A percentile compares a stretch with the other conserved stretches of the same genome.
phyloP scores from a whole-genome alignment of 495 filamentous ascomycete species.

The Penicillium crystallinum region DNA sequence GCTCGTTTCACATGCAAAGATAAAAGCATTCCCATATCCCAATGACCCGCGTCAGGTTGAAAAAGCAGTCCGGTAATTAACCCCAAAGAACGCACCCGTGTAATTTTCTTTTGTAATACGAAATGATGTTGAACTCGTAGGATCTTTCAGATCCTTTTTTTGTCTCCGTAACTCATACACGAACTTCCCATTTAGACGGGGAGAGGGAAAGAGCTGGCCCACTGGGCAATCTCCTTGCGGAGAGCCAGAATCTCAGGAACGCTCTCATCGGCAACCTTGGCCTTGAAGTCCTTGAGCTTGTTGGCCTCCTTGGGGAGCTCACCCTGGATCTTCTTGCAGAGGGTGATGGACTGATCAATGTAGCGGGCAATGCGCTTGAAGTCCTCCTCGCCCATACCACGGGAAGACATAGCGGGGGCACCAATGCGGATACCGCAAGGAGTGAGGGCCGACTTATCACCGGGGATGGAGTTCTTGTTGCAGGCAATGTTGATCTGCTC shows the following conservation, averaged over 20 bases:
- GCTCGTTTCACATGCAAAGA: conserved; percentile 32
- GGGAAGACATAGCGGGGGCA: conserved; percentile 92
- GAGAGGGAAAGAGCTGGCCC: conserved; percentile 89
- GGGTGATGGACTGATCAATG: conserved; percentile 76
- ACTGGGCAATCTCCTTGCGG: conserved; percentile 81
- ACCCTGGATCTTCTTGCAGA: conserved; percentile 79
- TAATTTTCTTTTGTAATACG: conserved; percentile 26
- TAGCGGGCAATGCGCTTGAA: conserved; percentile 87
- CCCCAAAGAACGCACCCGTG: conserved; percentile 37
- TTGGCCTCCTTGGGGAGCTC: conserved; percentile 91
- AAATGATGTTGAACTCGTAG: conserved; percentile 32
- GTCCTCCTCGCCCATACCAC: conserved; percentile 89
- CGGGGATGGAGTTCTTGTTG: conserved; percentile 99
- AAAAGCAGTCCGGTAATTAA: conserved; percentile 46
- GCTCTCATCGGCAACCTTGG: conserved; percentile 73
- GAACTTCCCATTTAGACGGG: conserved; percentile 56
- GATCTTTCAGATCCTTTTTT: conserved; percentile 14
- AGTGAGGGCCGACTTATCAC: conserved; percentile 95
- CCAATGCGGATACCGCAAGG: conserved; percentile 94
- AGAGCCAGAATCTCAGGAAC: conserved; percentile 74
- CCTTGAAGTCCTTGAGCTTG: conserved; percentile 99
- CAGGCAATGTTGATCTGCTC: conserved; percentile 98
- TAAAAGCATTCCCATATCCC: conserved; percentile 34
- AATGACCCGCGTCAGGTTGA: conserved; percentile 45
- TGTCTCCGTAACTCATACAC: conserved; percentile 16